Conservation (phyloP, 306 rosid genomes). For the Ziziphus jujuba region DNA sequence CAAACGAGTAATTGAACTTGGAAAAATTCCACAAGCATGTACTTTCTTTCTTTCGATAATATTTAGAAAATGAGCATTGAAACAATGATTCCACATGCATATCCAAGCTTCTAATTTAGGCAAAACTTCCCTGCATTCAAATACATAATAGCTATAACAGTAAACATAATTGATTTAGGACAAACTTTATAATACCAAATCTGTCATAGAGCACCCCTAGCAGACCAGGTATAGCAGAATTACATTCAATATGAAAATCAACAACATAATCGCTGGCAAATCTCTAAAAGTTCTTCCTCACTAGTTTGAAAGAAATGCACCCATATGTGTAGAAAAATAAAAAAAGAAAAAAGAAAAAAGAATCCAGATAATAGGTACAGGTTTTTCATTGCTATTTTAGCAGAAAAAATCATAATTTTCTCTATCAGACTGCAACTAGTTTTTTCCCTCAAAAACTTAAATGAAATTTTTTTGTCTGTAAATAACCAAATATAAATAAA, state of each 20-base stretch:
- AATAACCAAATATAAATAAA: slow-evolving; percentile 3
- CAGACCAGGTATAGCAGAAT: not conserved
- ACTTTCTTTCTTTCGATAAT: not conserved
- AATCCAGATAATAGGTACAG: not conserved
- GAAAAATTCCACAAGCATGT: not conserved
- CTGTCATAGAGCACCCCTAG: not conserved
- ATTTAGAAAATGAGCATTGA: not conserved
- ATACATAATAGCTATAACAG: too few species aligned
- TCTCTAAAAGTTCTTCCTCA: not conserved
- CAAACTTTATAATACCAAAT: slow-evolving; percentile 1
- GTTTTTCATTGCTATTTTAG: not conserved
- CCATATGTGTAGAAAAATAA: not conserved
- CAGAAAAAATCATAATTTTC: not conserved
- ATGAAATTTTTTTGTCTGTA: not conserved
- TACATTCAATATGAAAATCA: not conserved
- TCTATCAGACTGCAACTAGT: not conserved
- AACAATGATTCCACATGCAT: not conserved
- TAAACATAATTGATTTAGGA: too few species aligned
- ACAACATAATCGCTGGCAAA: not conserved
- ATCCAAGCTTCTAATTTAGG: not conserved
- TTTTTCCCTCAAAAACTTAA: not conserved
- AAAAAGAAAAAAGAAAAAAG: too few species aligned
- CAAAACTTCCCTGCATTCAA: not conserved
- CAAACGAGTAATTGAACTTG: not conserved
- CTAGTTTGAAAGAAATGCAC: not conserved